Evolutionary conservation across 1,284 basidiomycete species (phyloP), one percentile per base, ranked within the genome.

Genomic region (Ustilago crameri): DNA sequence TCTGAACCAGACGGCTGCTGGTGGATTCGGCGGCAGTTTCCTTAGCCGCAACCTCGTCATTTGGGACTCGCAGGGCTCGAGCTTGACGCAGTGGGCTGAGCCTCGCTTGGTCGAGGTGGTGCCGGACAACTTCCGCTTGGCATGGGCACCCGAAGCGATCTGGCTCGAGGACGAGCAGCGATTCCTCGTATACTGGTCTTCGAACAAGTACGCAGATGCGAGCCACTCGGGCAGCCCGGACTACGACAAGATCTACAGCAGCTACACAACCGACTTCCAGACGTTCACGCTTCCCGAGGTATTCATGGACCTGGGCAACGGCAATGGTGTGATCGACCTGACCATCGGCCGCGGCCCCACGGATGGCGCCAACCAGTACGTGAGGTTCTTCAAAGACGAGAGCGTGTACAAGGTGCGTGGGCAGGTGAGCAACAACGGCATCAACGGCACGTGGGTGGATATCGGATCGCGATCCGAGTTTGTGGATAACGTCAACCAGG

Each of bases 381-480:
- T 57, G n/a, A 30, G 60, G 18, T 63, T 63, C 60, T 63, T 57
- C 60, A 63, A 63, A 27, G 60, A 63, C 60, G 53, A 63, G 22
- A 50, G 46, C 32, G 51, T 55, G 4, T 63, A 15, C 37, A 63
- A 63, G 46, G 52, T 52, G 15, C 48, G 60, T 18, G 60, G 53
- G n/a, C 60, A 63, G 43, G 60, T 63, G 20, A 55, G 51, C 53
- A 51, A 63, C 24, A 23, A 24, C 20, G 60, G 60, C 34, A 44
- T 63, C 27, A n/a, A 47, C 5, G 60, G 60, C 17, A 42, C 52
- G 9, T 63, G 60, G 60, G 20, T 10, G 17, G 53, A 63, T 34
- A 63, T 63, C 34, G 53, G 53, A 26, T 35, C 60, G 5, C 17
- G 10, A 17, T 45, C 26, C 24, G 30, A 50, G 41, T 63, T 20